Base-by-base conservation (phyloP, 352 stramenopile species). In the Phytophthora fragariaefolia region DNA sequence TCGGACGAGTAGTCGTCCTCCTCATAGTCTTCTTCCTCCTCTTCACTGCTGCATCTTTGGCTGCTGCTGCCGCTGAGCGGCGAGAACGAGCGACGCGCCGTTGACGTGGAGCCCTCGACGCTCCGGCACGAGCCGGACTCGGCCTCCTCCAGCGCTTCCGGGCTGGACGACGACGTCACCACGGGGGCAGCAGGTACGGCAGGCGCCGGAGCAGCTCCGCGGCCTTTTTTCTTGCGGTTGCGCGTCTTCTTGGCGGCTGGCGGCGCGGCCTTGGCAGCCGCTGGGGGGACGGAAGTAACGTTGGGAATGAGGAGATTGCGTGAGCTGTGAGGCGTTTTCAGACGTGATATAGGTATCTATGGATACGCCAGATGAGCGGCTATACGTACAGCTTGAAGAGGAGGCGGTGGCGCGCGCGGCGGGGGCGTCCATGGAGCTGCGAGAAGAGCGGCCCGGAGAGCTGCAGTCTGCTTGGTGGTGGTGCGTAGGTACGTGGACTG, bases 1-100 rank as follows among this genome's bases (percentile, higher is more conserved):
- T 92, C 84, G 24, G 84, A 92, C 36, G 84, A 92, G 45, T 85
- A 93, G 22, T 90, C 79, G 66, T 98, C 94, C 60, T 98, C 96
- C 49, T 98, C 91, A 27, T 81, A 75, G 15, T 85, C 36, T 26
- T 71, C 63, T 26, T 62, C 58, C 45, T 76, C 63, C 20, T 67
- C 58, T 70, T 32, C 60, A 46, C 47, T 70, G 62, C 62, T 63
- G 20, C 13, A 53, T 58, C 47, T 60, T 12, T 69, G 46, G 27
- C 56, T 65, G 48, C 65, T 78, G 54, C 61, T 69, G 38, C 61
- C 57, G 42, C 71, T 79, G 6, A 66, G 62, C 3, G 71, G 67
- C 20, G 71, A 79, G 43, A 79, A 79, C 18, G 71, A 79, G 38
- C 71, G 71, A 30, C 62, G 52, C 1, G 62, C 43, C 2, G 66